phyloP scores from a whole-genome alignment of 805 yeast species.

The Zygosaccharomyces siamensis region DNA sequence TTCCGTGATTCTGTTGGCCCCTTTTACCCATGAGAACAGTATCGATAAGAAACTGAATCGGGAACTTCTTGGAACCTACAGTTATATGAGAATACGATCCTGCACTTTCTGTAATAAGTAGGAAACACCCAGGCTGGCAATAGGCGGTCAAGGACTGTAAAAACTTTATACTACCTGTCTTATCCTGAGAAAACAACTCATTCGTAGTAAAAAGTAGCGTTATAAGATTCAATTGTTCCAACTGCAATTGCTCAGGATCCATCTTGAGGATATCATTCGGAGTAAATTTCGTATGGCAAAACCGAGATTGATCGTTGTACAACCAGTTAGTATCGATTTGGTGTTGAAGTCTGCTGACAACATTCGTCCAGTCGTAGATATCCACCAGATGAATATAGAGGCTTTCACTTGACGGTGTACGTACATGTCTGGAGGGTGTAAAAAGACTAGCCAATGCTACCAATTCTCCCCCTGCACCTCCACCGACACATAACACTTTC shows the following conservation, averaged over 20 bases:
- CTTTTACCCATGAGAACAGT: constrained; percentile 57
- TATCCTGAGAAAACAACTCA: constrained; percentile 71
- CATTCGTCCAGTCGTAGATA: constrained; percentile 69
- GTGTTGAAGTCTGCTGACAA: constrained; percentile 43
- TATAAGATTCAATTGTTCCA: constrained; percentile 44
- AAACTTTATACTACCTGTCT: constrained; percentile 53
- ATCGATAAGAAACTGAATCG: constrained; percentile 75
- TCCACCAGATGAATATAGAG: constrained; percentile 54
- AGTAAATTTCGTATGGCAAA: constrained; percentile 34
- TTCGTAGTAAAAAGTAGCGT: constrained; percentile 83
- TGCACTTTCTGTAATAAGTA: constrained; percentile 79
- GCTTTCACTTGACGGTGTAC: constrained; percentile 11
- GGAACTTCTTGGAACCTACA: constrained; percentile 72
- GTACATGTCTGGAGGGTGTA: constrained; percentile 33
- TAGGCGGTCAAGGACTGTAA: constrained; percentile 47
- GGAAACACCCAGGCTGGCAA: constrained; percentile 53
- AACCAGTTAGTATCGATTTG: constrained; percentile 53
- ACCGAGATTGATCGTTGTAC: constrained; percentile 34
- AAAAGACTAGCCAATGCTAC: constrained; percentile 58
- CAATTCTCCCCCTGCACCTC: constrained; percentile 86
- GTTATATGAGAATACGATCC: constrained; percentile 82
- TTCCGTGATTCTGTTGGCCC: constrained; percentile 42
- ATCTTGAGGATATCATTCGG: constrained; percentile 37
- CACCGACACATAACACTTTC: constrained; percentile 65
- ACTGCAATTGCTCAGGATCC: constrained; percentile 23